Evolutionary conservation across 2,329 filamentous ascomycete species (phyloP), one percentile per base, ranked within the genome.

Genomic region (Botryotinia narcissicola): DNA sequence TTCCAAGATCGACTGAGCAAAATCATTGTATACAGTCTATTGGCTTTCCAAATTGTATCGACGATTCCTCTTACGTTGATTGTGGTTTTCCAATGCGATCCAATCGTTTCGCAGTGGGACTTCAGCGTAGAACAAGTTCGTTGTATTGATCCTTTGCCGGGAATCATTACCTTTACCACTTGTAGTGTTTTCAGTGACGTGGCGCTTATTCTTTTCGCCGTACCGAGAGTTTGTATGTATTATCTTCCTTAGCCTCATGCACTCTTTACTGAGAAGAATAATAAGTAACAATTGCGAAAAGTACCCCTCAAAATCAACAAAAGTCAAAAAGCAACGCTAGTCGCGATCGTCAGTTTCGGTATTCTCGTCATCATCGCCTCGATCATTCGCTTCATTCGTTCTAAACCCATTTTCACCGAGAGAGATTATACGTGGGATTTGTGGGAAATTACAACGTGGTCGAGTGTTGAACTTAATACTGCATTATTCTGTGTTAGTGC

Each of bases 361-460:
- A 6, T 62, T 4, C 44, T 71, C 7, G 59, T 63, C 32, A 71
- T 71, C 25, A 29, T 51, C 18, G 59, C 59, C 32, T 42, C 69
- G 0, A 35, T 71, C 25, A 3, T 71, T 1, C 69, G 69, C 32
- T 37, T 62, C 42, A 25, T 46, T 22, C 57, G 69, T 5, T 40
- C 57, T 16, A 22, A 29, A 29, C 40, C 54, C 4, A 35, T 61
- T 16, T 48, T 62, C 32, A 1, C 42, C 0, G 9, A n/a, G 22
- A 10, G 5, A 3, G 59, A 71, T 32, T 32, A 63, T 6, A 71
- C 69, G 0, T 71, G 69, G 57, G 8, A 62, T 8, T 4, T 71
- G 9, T 71, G 69, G 69, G 57, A 71, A 71, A 51, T 71, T 10
- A 61, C 69, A 44, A 71, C 69, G 14, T 71, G 57, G 42, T 51